Base-by-base conservation (phyloP, 306 rosid genomes). In the Inga oerstediana region DNA sequence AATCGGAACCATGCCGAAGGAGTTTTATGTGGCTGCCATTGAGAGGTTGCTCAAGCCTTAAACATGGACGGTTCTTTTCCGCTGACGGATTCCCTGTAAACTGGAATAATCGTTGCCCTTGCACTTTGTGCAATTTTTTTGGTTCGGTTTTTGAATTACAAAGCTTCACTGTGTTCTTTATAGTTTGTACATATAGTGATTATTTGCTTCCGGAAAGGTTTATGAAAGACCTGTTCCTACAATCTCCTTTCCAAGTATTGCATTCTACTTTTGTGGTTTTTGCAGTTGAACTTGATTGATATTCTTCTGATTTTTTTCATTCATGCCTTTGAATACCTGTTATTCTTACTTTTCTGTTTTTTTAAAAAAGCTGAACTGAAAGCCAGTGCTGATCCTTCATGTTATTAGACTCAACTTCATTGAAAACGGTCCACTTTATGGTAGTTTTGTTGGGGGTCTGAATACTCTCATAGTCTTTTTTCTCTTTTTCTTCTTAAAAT, bases 1-100 rank as follows among this genome's bases (percentile, higher is more conserved):
- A 20, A 77, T 88, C 3, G 91, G 89, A 22, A 87, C 91, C 79
- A 90, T 87, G 88, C 93, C 93, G 1, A 93, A 86, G 87, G 92
- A 90, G 80, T 91, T 91, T 82, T 88, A 87, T 54, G 89, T 90
- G 78, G 87, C 89, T 59, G 90, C 97, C 79, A 85, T 90, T 74
- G 93, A 90, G 85, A 91, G 89, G 89, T 87, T 85, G 27, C 89
- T 93, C 78, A 88, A 88, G 79, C 74, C 85, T 58, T 88, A 78
- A 85, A 61, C 89, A n/a, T 70, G 27, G 43, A 39, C 43, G 1
- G 41, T 16, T 79, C 17, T 10, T 12, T 48, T 32, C 12, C 27
- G 39, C 19, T 20, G 12, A 66, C 41, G 58, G 51, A 19, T 79
- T 80, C 37, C 13, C 37, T 30, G 74, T 9, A 10, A 39, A 24